Conservation (phyloP, 2,329 filamentous ascomycete genomes). For the Byssothecium circinans region DNA sequence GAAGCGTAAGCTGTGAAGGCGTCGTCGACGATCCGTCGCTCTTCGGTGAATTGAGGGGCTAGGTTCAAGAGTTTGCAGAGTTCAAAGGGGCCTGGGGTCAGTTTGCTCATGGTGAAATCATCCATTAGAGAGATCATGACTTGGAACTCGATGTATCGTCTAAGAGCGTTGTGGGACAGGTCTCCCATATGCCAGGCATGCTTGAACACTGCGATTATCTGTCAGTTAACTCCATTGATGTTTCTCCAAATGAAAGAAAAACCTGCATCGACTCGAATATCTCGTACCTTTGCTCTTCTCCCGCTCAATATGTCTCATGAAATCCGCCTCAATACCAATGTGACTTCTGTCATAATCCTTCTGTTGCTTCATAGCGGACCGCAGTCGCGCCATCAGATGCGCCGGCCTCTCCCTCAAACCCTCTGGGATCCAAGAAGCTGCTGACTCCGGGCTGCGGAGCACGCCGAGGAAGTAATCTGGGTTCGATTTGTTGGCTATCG, state of each 20-base stretch:
- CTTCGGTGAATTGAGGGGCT: slow-evolving; percentile 16
- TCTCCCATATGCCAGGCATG: slow-evolving; percentile 51
- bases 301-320: slow-evolving; percentile 34
- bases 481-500: background rate
- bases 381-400: slow-evolving; percentile 19
- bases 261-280: too few species aligned
- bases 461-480: slow-evolving; percentile 20
- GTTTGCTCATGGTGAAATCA: slow-evolving; percentile 17
- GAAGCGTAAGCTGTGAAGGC: slow-evolving; percentile 25
- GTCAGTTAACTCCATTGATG: background rate
- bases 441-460: slow-evolving; percentile 9
- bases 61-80: slow-evolving; percentile 24
- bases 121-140: slow-evolving; percentile 41
- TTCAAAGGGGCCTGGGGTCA: slow-evolving; percentile 24
- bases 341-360: slow-evolving; percentile 13
- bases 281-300: slow-evolving; percentile 40
- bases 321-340: slow-evolving; percentile 24
- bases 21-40: slow-evolving; percentile 25
- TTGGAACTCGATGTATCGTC: slow-evolving; percentile 43
- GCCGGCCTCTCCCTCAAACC: slow-evolving; percentile 12
- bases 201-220: slow-evolving; percentile 41
- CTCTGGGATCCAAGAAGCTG: slow-evolving; percentile 10
- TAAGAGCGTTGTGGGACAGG: slow-evolving; percentile 44
- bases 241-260: too few species aligned
- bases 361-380: slow-evolving; percentile 16